Percentiles rank a stretch among this genome's conserved stretches.
phyloP scores from a whole-genome alignment of 208 protist genomes.

The Leishmania aethiopica region DNA sequence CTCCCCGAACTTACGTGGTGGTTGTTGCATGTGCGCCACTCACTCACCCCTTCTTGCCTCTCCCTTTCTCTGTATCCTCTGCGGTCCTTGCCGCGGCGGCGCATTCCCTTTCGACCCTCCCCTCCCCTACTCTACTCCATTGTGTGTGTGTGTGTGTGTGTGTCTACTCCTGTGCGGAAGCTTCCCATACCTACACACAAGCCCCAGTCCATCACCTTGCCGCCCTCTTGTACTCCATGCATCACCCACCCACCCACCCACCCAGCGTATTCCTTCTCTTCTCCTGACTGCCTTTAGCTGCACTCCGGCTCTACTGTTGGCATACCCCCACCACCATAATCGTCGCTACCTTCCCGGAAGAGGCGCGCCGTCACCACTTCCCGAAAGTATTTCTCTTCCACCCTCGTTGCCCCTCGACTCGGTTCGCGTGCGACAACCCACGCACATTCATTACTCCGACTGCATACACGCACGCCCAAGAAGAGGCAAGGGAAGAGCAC shows the following conservation, averaged over 20 bases:
- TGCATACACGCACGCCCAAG: not conserved
- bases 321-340: not conserved
- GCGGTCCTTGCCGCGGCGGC: not conserved
- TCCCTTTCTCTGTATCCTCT: not conserved
- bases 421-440: not conserved
- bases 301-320: not conserved
- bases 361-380: not conserved
- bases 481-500: not conserved
- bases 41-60: not conserved
- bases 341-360: not conserved
- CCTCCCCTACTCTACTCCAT: not conserved
- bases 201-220: not conserved
- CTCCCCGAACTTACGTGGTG: not conserved
- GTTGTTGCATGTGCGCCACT: not conserved
- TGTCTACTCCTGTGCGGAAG: not conserved
- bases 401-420: not conserved
- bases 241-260: not conserved
- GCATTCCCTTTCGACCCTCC: not conserved
- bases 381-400: not conserved
- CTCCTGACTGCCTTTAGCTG: not conserved
- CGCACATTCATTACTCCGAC: not conserved
- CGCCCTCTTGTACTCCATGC: not conserved
- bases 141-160: too few species aligned
- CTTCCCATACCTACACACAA: not conserved
- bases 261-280: not conserved